A percentile compares a stretch with the other conserved stretches of the same genome.
These are phyloP conservation scores for Mycena citricolor DNA, from an alignment of 1,284 basidiomycete species.

Conservation along the genomic window DNA sequence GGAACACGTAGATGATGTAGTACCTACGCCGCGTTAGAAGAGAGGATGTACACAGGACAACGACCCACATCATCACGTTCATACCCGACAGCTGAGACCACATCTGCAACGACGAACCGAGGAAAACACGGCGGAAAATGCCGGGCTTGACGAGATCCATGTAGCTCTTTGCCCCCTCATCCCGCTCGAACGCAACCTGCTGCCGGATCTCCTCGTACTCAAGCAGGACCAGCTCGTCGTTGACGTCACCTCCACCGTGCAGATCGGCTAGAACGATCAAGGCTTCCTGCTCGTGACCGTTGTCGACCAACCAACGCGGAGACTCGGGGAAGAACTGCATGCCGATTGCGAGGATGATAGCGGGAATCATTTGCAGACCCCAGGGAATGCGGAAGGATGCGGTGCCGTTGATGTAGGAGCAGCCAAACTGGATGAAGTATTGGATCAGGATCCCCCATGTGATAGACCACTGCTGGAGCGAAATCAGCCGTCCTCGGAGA, in stretches of 20 bases:
- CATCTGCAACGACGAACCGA: constrained; percentile 60
- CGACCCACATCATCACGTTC: constrained; percentile 71
- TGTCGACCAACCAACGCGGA: constrained; percentile 8
- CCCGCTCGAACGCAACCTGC: constrained; percentile 68
- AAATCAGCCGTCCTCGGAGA: constrained; percentile 74
- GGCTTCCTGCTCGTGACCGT: constrained; percentile 61
- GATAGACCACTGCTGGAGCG: constrained; percentile 76
- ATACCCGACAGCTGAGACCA: constrained; percentile 66
- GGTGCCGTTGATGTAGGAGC: too few species aligned
- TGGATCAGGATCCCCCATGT: constrained; percentile 77
- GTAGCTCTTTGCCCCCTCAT: constrained; percentile 71
- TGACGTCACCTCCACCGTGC: constrained; percentile 69
- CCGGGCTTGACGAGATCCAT: constrained; percentile 63
- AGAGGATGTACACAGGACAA: too few species aligned
- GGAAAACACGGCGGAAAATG: constrained; percentile 56
- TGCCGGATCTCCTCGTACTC: constrained; percentile 80
- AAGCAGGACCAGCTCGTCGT: constrained; percentile 68
- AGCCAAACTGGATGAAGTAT: constrained; percentile 72
- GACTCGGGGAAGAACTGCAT: constrained; percentile 70
- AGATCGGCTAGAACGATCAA: constrained; percentile 77
- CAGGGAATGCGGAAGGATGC: constrained; percentile 80
- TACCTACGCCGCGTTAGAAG: constrained; percentile 50
- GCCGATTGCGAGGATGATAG: constrained; percentile 63
- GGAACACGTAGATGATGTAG: constrained; percentile 77
- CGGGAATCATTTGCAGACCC: constrained; percentile 78